A percentile compares a stretch with the other conserved stretches of the same genome.
Evolutionary conservation across 441 rosid species (phyloP).

Genomic region (Erodium trifolium): DNA sequence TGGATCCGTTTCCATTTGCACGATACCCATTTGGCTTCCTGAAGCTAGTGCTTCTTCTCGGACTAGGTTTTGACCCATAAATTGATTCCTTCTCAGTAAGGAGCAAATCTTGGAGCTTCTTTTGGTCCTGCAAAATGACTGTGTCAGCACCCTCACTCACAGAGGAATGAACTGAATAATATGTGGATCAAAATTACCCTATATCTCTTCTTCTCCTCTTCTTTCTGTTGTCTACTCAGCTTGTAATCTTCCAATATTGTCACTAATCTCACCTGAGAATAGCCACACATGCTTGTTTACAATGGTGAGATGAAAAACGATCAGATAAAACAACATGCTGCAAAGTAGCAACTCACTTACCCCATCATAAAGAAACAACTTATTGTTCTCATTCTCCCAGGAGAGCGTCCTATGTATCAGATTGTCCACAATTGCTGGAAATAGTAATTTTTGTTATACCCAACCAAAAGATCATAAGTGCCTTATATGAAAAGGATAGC

Average conservation of each 20-base stretch:
- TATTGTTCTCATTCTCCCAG: conserved; percentile 50
- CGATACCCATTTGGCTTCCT: conserved; percentile 66
- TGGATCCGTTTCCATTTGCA: conserved; percentile 76
- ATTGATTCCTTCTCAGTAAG: conserved; percentile 73
- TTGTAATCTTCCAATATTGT: conserved; percentile 84
- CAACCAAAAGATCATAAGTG: background rate
- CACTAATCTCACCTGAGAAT: conserved; percentile 46
- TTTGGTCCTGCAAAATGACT: conserved; percentile 59
- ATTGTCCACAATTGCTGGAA: conserved; percentile 51
- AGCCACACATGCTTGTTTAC: no score
- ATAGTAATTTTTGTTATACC: conserved; percentile 17
- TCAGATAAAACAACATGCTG: no score
- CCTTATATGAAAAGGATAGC: conserved; percentile 1
- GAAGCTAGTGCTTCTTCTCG: conserved; percentile 72
- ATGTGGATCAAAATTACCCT: conserved; percentile 36
- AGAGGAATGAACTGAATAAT: no score
- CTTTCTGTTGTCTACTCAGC: conserved; percentile 63
- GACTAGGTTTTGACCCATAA: conserved; percentile 91
- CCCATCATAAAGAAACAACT: conserved; percentile 53
- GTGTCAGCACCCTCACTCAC: background rate
- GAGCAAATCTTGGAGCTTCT: conserved; percentile 88
- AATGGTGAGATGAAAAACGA: no score
- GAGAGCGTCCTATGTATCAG: conserved; percentile 48
- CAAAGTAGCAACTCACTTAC: no score
- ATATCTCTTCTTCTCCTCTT: conserved; percentile 84